A percentile compares a stretch with the other conserved stretches of the same genome.
Evolutionary conservation across 2,329 filamentous ascomycete genomes (phyloP).

Genomic region (Tolypocladium paradoxum): DNA sequence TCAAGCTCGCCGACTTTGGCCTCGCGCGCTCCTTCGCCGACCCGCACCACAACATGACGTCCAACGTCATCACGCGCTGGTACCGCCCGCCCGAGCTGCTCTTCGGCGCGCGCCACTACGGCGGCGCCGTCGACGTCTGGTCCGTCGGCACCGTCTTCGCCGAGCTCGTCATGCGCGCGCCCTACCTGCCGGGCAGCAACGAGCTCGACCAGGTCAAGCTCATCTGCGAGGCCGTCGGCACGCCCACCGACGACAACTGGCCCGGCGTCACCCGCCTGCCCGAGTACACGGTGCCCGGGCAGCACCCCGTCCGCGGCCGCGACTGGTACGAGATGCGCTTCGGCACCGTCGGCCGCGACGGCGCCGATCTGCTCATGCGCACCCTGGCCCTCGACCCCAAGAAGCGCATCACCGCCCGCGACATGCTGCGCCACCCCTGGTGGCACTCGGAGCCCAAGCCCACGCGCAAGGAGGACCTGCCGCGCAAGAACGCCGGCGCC

Average conservation of each 20-base stretch:
- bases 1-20: conserved; percentile 97
- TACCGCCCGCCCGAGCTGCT: conserved; percentile 91
- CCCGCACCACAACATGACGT: conserved; percentile 80
- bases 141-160: conserved; percentile 87
- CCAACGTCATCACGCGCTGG: conserved; percentile 93
- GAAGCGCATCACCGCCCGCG: conserved; percentile 65
- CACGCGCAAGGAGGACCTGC: conserved; percentile 71
- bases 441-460: conserved; percentile 79
- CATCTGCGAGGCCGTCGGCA: conserved; percentile 78
- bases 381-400: conserved; percentile 82
- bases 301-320: conserved; percentile 51
- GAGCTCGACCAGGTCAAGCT: conserved; percentile 80
- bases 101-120: conserved; percentile 82
- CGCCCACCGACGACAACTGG: conserved; percentile 91
- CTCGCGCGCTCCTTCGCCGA: conserved; percentile 84
- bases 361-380: conserved; percentile 78
- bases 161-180: conserved; percentile 72
- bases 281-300: conserved; percentile 64
- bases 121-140: conserved; percentile 88
- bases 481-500: conserved; percentile 52
- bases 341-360: conserved; percentile 66
- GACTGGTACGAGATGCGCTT: conserved; percentile 70
- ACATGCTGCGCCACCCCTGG: conserved; percentile 74
- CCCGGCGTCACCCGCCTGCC: conserved; percentile 75
- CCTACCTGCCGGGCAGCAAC: conserved; percentile 72